These are phyloP conservation scores for Seiridium cupressi DNA, from an alignment of 2,329 filamentous ascomycete genomes.

Conservation along the genomic window DNA sequence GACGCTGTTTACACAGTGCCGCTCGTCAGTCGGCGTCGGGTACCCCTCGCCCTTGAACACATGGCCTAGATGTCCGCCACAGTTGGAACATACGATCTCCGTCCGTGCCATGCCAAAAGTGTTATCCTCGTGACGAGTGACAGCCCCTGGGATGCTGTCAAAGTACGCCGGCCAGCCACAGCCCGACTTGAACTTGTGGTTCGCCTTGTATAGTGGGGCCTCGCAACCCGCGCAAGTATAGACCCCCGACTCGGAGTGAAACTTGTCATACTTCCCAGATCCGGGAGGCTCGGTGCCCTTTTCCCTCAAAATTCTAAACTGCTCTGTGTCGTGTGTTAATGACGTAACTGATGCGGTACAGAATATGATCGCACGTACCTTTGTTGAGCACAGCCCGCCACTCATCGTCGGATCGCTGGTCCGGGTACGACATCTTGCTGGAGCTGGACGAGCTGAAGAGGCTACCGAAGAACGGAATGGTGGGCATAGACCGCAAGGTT, in stretches of 20 bases:
- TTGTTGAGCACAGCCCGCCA: constrained; percentile 82
- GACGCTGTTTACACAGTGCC: constrained; percentile 94
- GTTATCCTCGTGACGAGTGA: constrained; percentile 76
- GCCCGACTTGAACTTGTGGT: constrained; percentile 92
- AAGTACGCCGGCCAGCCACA: constrained; percentile 99
- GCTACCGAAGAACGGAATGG: constrained; percentile 74
- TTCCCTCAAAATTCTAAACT: constrained; percentile 89
- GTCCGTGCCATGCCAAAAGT: constrained; percentile 80
- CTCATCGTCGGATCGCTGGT: constrained; percentile 76
- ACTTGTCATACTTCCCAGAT: constrained; percentile 83
- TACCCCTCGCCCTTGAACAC: constrained; percentile 90
- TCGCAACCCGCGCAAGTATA: constrained; percentile 88
- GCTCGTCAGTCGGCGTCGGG: constrained; percentile 84
- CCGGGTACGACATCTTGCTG: constrained; percentile 70
- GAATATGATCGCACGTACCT: constrained; percentile 28
- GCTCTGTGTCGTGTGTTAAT: constrained; percentile 57
- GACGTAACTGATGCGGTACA: background rate
- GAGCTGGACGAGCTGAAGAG: constrained; percentile 67
- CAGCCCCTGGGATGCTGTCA: constrained; percentile 88
- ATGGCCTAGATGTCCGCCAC: constrained; percentile 87
- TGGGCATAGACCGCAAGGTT: constrained; percentile 62
- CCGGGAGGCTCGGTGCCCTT: constrained; percentile 86
- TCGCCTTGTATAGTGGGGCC: constrained; percentile 86
- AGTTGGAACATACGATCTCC: constrained; percentile 94
- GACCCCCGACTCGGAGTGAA: constrained; percentile 71